Conservation (phyloP, 176 grass and related monocot genomes). For the Hsuehochloa calcarea region DNA sequence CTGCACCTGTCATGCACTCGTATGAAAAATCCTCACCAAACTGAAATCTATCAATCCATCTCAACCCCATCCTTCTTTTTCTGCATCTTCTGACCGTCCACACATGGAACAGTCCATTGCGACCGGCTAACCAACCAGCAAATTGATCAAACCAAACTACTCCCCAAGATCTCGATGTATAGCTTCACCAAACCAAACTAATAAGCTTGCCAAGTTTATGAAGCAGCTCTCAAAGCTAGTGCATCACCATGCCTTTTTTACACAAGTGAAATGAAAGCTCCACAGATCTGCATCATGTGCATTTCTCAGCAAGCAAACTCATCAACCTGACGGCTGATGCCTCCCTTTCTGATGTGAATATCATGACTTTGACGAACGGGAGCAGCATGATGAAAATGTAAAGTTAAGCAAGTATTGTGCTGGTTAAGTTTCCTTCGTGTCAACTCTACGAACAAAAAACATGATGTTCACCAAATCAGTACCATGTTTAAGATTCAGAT, state of each 20-base stretch:
- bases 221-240: background rate
- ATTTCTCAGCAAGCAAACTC: background rate
- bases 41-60: constrained; percentile 15
- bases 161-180: background rate
- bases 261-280: background rate
- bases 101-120: constrained; percentile 27
- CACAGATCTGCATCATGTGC: background rate
- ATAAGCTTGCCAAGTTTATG: background rate
- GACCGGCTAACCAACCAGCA: constrained; percentile 15
- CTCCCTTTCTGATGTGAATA: constrained; percentile 11
- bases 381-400: constrained; percentile 8
- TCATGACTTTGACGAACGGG: constrained; percentile 10
- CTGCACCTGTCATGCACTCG: constrained; percentile 4
- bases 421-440: constrained; percentile 33
- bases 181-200: background rate
- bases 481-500: constrained; percentile 11
- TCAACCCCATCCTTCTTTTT: background rate
- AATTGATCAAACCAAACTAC: background rate
- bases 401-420: background rate
- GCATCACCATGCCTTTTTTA: background rate
- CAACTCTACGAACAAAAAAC: constrained; percentile 28
- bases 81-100: constrained; percentile 22
- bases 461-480: background rate
- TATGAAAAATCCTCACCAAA: constrained; percentile 30
- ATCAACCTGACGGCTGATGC: background rate